These are phyloP conservation scores for Corrigiola litoralis DNA, from an alignment of 179 eudicot genomes.

Conservation along the genomic window DNA sequence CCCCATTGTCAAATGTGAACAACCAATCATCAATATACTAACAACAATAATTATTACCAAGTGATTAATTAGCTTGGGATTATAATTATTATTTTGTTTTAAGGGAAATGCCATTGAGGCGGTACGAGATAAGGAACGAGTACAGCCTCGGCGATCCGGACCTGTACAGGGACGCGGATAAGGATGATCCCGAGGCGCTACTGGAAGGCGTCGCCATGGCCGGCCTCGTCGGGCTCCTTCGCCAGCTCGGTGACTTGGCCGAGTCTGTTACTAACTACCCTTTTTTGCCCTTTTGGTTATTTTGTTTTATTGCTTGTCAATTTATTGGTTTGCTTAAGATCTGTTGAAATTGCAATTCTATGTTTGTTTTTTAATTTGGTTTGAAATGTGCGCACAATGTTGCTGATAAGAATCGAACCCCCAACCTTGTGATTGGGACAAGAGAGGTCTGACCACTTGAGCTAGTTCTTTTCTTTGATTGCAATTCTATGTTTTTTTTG, in stretches of 20 bases:
- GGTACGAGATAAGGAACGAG: conserved; percentile 76
- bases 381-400: too few relatives aligned
- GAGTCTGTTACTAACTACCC: conserved; percentile 41
- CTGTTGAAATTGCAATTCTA: conserved; percentile 22
- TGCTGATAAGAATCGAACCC: too few relatives aligned
- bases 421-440: too few relatives aligned
- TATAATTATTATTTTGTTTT: too few relatives aligned
- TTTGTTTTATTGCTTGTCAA: conserved; percentile 12
- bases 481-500: too few relatives aligned
- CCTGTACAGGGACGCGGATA: conserved; percentile 78
- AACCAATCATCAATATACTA: too few relatives aligned
- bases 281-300: not conserved
- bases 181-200: conserved; percentile 95
- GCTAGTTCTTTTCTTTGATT: too few relatives aligned
- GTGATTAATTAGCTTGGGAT: too few relatives aligned
- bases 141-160: conserved; percentile 90
- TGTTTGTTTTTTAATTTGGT: not conserved
- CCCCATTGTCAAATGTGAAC: too few relatives aligned
- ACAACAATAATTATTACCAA: too few relatives aligned
- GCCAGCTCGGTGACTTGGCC: conserved; percentile 98
- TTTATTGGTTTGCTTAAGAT: conserved; percentile 26
- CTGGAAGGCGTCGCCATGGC: conserved; percentile 99
- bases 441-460: too few relatives aligned
- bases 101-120: conserved; percentile 83
- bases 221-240: conserved; percentile 90